Evolutionary conservation across 805 yeast genomes (phyloP), one percentile per base, ranked within the genome.

Genomic region (Yarrowia deformans): DNA sequence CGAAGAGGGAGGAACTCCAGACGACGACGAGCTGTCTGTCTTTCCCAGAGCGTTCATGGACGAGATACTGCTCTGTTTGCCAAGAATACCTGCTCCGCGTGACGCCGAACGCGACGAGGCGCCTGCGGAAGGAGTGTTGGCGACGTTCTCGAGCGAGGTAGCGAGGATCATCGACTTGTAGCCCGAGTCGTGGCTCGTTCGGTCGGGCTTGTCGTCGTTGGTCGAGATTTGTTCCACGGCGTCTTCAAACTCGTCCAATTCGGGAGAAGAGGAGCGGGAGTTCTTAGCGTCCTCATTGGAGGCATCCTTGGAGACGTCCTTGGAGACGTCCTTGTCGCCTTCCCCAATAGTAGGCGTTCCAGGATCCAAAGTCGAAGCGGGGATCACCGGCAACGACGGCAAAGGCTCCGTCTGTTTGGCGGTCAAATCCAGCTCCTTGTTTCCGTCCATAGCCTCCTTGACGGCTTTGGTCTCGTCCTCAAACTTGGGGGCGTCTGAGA

Each of bases 141-240:
- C 63, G 39, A 56, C 63, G 9, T 56, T 56, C 12, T 70, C 42
- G 68, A 58, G 70, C 70, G 71, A n/a, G 70, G 74, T 18, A 56
- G 74, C 60, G 56, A 61, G 67, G 68, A 69, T n/a, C 75, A 69
- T 70, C 32, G 63, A 56, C 63, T 56, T 56, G 48, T 56, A 56
- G 46, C 63, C 63, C 16, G 63, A 56, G 13, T 56, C 49, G 37
- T 56, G 64, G 39, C 49, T 42, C 2, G 40, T 18, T 16, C 49
- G 64, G n/a, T 56, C 49, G 29, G 60, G 35, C 18, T 54, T 54
- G 14, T 54, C 45, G 60, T 54, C 63, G 48, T 56, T 40, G 16
- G 63, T 45, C 13, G 66, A 8, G 29, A 60, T 43, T 1, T 42
- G 50, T 8, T 60, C 66, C 3, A 60, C 66, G 7, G 66, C 66